These are phyloP conservation scores for Boletus insuetus DNA, from an alignment of 768 basidiomycete genomes.

Conservation along the genomic window DNA sequence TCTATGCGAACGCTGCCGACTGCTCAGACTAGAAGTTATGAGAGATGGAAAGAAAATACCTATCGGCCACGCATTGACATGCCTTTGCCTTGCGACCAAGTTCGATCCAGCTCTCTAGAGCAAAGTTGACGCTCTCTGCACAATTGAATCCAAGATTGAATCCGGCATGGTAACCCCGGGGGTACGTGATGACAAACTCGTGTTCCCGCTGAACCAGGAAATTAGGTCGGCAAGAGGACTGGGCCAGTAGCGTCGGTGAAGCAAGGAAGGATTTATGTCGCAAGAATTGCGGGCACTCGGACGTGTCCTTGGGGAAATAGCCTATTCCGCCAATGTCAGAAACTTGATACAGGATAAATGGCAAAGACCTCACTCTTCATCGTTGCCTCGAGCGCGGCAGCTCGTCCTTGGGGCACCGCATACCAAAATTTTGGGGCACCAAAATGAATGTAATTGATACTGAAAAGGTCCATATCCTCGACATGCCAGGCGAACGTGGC, in stretches of 20 bases:
- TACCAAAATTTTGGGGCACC: constrained; percentile 99
- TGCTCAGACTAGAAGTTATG: constrained; percentile 4
- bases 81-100: constrained; percentile 77
- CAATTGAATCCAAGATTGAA: constrained; percentile 97
- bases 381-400: constrained; percentile 77
- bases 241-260: constrained; percentile 78
- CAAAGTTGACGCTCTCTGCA: constrained; percentile 97
- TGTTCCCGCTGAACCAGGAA: constrained; percentile 87
- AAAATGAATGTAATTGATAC: constrained; percentile 98
- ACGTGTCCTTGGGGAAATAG: constrained; percentile 86
- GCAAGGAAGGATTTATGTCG: constrained; percentile 96
- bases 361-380: constrained; percentile 66
- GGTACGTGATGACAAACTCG: constrained; percentile 97
- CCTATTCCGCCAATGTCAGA: constrained; percentile 40
- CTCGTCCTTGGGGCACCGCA: constrained; percentile 85
- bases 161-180: constrained; percentile 93
- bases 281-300: constrained; percentile 87
- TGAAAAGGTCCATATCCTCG: constrained; percentile 98
- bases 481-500: constrained; percentile 99
- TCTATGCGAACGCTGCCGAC: constrained; percentile 82
- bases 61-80: constrained; percentile 72
- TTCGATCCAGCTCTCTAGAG: constrained; percentile 91
- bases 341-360: neutral
- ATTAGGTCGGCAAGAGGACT: constrained; percentile 80
- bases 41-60: constrained; percentile 40